Evolutionary conservation across 495 filamentous ascomycete species (phyloP).

Genomic region (Talaromyces proteolyticus): DNA sequence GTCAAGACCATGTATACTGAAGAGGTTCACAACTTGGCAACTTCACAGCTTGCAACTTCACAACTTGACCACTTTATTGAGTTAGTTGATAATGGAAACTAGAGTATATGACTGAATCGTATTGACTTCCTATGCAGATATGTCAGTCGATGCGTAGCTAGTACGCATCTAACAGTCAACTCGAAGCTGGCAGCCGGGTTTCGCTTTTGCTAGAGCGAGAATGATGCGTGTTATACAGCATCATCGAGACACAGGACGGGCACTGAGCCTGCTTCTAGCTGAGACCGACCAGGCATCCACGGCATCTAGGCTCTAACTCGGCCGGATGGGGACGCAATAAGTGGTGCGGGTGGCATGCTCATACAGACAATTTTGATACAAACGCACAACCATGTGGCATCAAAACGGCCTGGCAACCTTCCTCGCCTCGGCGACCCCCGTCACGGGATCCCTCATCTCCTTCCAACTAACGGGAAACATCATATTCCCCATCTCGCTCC

Average conservation of each 20-base stretch:
- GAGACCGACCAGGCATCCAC: no score
- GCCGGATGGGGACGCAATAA: no score
- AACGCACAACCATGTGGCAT: conserved; percentile 18
- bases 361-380: no score
- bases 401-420: conserved; percentile 94
- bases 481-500: conserved; percentile 78
- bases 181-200: not conserved
- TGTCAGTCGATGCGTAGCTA: no score
- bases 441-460: conserved; percentile 80
- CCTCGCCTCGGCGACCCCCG: conserved; percentile 70
- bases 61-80: no score
- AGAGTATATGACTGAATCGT: not conserved
- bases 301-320: no score
- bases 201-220: not conserved
- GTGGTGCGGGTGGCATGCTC: no score
- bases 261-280: no score
- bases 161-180: not conserved
- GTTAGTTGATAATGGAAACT: no score
- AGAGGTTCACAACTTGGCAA: conserved; percentile 35
- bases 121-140: not conserved
- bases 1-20: conserved; percentile 47
- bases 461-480: conserved; percentile 94
- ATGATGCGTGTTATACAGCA: no score
- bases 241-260: no score
- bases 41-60: no score